Evolutionary conservation across 805 yeast genomes (phyloP).

Genomic region (Wickerhamiella kurtzmanii): DNA sequence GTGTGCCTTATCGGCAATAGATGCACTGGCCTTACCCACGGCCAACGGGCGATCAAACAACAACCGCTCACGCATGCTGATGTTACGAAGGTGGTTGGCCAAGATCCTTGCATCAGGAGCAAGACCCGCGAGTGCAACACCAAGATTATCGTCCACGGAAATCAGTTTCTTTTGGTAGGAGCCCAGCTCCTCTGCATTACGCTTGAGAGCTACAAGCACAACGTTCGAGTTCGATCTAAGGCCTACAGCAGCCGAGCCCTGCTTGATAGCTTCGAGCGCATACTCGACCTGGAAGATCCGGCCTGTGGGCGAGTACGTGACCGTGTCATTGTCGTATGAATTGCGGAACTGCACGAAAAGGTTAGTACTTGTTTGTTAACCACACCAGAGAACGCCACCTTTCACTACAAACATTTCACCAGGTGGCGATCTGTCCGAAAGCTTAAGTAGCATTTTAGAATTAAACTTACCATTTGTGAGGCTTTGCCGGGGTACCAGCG

Average conservation of each 20-base stretch:
- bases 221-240: slow-evolving; percentile 74
- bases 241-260: slow-evolving; percentile 96
- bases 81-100: slow-evolving; percentile 77
- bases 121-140: slow-evolving; percentile 89
- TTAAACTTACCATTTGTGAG: slow-evolving; percentile 9
- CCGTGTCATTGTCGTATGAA: slow-evolving; percentile 96
- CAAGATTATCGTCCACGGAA: slow-evolving; percentile 85
- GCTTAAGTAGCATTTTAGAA: neutral
- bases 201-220: slow-evolving; percentile 83
- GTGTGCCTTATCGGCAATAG: slow-evolving; percentile 94
- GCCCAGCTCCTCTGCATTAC: slow-evolving; percentile 95
- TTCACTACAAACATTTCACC: too few relatives aligned
- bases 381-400: neutral
- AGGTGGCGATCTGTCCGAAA: too few relatives aligned
- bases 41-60: slow-evolving; percentile 77
- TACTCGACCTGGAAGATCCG: slow-evolving; percentile 80
- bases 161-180: slow-evolving; percentile 91
- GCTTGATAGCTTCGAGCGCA: slow-evolving; percentile 91
- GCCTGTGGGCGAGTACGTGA: slow-evolving; percentile 93
- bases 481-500: neutral
- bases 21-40: slow-evolving; percentile 65
- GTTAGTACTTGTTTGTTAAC: neutral
- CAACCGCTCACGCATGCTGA: slow-evolving; percentile 77
- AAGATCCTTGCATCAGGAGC: slow-evolving; percentile 97
- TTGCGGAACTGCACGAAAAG: slow-evolving; percentile 64